Percentiles rank a stretch among this genome's conserved stretches.
These are phyloP conservation scores for Arachis hypogaea DNA, from an alignment of 306 rosid species.

Conservation along the genomic window DNA sequence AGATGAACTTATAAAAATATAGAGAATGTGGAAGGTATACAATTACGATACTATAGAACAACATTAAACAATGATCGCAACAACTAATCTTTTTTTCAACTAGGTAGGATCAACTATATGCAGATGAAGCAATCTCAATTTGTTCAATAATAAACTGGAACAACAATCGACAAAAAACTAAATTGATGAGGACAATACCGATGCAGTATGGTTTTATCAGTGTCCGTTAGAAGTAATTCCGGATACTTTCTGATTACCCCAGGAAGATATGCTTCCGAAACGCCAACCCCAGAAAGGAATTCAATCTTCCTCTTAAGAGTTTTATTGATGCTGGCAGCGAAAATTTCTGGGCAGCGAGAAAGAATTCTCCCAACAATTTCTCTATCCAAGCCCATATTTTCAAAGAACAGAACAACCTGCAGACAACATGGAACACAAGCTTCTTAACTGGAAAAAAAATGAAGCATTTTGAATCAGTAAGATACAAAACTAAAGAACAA, in stretches of 20 bases:
- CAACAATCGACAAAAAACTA: slow-evolving; percentile 21
- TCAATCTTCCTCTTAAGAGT: slow-evolving; percentile 71
- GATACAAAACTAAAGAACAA: not conserved
- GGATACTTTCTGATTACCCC: slow-evolving; percentile 83
- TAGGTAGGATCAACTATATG: not conserved
- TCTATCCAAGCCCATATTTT: slow-evolving; percentile 68
- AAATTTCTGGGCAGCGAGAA: slow-evolving; percentile 66
- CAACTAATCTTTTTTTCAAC: not conserved
- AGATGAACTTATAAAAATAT: slow-evolving; percentile 30
- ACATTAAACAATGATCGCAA: too few species aligned
- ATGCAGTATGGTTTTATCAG: slow-evolving; percentile 65
- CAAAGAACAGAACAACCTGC: slow-evolving; percentile 73
- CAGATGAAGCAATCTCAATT: not conserved
- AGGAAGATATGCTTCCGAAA: slow-evolving; percentile 58
- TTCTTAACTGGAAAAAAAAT: slow-evolving; percentile 18
- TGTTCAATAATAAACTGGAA: too few species aligned
- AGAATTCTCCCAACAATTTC: slow-evolving; percentile 64
- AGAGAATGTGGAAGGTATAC: slow-evolving; percentile 2
- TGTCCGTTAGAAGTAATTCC: slow-evolving; percentile 74
- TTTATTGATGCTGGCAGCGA: slow-evolving; percentile 65
- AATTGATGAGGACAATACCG: slow-evolving; percentile 54
- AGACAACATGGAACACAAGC: slow-evolving; percentile 34
- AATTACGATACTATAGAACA: slow-evolving; percentile 1
- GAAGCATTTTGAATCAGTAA: slow-evolving; percentile 19
- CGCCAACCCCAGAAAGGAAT: slow-evolving; percentile 65